phyloP scores from a whole-genome alignment of 345 rosid species.

The Psidium friedrichsthalianum region DNA sequence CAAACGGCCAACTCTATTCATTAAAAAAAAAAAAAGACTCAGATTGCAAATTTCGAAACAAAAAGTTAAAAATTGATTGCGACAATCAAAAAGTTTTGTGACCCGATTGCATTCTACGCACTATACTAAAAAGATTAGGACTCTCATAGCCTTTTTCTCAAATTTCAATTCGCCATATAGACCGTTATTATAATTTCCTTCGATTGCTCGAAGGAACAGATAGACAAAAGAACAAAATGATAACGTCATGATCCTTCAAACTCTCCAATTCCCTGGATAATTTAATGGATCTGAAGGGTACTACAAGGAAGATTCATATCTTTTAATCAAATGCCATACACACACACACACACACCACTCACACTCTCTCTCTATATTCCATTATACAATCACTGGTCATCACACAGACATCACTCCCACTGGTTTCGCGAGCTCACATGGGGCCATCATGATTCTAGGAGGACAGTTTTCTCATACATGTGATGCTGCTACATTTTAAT shows the following conservation, averaged over 20 bases:
- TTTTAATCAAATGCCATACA: background rate
- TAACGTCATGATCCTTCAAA: background rate
- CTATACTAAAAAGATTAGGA: background rate
- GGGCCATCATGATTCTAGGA: constrained; percentile 1
- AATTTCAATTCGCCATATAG: background rate
- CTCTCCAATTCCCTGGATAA: background rate
- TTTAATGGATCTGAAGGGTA: background rate
- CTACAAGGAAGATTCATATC: background rate
- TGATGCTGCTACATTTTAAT: constrained; percentile 8
- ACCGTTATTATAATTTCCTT: background rate
- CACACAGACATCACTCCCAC: background rate
- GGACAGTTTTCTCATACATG: constrained; percentile 16
- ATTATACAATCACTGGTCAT: background rate
- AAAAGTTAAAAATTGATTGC: background rate
- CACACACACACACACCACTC: no score
- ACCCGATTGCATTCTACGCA: background rate
- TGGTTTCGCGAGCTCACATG: constrained; percentile 23
- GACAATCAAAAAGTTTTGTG: background rate
- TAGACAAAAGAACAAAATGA: background rate
- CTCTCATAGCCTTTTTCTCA: background rate
- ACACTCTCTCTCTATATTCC: background rate
- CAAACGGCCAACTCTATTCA: background rate
- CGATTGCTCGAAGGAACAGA: background rate
- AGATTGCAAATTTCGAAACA: background rate
- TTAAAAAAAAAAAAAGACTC: background rate